A percentile compares a stretch with the other conserved stretches of the same genome.
Conservation (phyloP, 1,284 basidiomycete species). For the Flammula alnicola region DNA sequence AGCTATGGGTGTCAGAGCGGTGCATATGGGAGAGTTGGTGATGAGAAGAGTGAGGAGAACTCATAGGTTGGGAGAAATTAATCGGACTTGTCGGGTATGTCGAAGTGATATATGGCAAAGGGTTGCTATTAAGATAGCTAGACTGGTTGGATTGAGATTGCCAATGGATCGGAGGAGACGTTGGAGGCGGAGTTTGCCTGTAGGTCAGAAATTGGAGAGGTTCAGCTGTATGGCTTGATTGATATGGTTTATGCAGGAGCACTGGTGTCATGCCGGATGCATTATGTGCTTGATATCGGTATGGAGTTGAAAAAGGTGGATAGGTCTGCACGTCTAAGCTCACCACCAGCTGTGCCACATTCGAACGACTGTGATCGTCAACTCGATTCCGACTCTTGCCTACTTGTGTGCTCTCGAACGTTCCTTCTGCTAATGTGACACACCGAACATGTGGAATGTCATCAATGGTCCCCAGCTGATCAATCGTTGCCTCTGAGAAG, state of each 20-base stretch:
- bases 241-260: slow-evolving; percentile 45
- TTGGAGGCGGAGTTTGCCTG: slow-evolving; percentile 20
- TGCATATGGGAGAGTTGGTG: neutral
- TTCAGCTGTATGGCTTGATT: slow-evolving; percentile 24
- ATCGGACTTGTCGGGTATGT: neutral
- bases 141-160: no score
- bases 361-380: slow-evolving; percentile 36
- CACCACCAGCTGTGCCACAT: slow-evolving; percentile 30
- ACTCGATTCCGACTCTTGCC: slow-evolving; percentile 48
- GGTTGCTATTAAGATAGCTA: no score
- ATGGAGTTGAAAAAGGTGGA: slow-evolving; percentile 56
- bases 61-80: neutral
- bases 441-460: slow-evolving; percentile 57
- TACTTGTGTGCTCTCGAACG: slow-evolving; percentile 67
- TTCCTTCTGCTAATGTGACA: slow-evolving; percentile 59
- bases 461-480: slow-evolving; percentile 67
- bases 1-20: neutral
- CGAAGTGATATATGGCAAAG: slow-evolving; percentile 1
- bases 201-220: slow-evolving; percentile 21
- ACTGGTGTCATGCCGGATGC: slow-evolving; percentile 32
- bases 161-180: no score
- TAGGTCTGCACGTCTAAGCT: slow-evolving; percentile 50
- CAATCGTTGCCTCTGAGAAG: slow-evolving; percentile 73
- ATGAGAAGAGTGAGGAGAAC: neutral
- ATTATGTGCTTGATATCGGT: slow-evolving; percentile 30